Evolutionary conservation across 1,284 basidiomycete genomes (phyloP).

Genomic region (Pseudozyma tsukubaensis): DNA sequence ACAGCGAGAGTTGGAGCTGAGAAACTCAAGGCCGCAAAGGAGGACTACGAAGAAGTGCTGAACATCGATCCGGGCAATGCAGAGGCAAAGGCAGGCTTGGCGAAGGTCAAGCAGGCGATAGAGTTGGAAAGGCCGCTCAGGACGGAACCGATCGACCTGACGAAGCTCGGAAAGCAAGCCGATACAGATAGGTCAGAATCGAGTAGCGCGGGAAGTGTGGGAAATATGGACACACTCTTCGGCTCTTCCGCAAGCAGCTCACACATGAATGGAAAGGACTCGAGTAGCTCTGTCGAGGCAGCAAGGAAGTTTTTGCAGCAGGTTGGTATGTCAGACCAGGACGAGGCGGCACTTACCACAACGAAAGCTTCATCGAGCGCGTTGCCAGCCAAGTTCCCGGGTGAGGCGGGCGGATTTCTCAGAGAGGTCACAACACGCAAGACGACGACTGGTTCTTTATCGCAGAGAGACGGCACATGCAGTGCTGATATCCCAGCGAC

Average conservation of each 20-base stretch:
- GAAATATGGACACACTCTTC: not conserved
- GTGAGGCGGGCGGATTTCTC: slow-evolving; percentile 37
- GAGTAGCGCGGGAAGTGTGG: not conserved
- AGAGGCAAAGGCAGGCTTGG: slow-evolving; percentile 24
- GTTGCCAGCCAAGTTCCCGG: slow-evolving; percentile 30
- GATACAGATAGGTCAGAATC: not conserved
- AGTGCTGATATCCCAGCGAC: not conserved
- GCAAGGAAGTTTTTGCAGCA: slow-evolving; percentile 36
- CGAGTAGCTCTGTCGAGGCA: slow-evolving; percentile 36
- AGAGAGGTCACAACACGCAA: slow-evolving; percentile 36
- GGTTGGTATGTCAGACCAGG: slow-evolving; percentile 29
- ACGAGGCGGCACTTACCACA: not conserved
- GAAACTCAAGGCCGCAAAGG: slow-evolving; percentile 11
- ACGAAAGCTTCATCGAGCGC: slow-evolving; percentile 5
- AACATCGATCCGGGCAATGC: slow-evolving; percentile 22
- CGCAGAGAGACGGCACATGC: not conserved
- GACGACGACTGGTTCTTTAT: slow-evolving; percentile 6
- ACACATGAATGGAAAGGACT: not conserved
- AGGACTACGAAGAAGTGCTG: slow-evolving; percentile 20
- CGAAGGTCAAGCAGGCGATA: slow-evolving; percentile 11
- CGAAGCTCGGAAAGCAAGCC: not conserved
- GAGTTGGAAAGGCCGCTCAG: not conserved
- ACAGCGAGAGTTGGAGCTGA: slow-evolving; percentile 20
- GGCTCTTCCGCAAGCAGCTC: not conserved
- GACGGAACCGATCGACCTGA: slow-evolving; percentile 17